Conservation (phyloP, 352 stramenopile genomes). For the Phytophthora kernoviae region DNA sequence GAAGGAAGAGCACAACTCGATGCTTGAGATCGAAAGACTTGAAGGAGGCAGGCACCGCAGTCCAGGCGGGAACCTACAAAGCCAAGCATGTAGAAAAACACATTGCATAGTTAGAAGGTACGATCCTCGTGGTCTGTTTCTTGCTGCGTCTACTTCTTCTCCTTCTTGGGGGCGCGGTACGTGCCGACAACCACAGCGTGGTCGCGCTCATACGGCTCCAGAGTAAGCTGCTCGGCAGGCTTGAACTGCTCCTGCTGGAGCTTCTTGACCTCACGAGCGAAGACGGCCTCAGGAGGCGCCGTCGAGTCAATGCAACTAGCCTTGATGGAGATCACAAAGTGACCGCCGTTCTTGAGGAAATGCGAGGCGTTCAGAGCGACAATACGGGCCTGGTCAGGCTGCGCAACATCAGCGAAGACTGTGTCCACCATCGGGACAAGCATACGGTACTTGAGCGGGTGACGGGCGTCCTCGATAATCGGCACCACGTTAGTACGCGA, state of each 20-base stretch:
- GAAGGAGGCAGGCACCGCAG: slow-evolving; percentile 27
- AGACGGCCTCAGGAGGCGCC: slow-evolving; percentile 97
- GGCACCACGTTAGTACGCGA: slow-evolving; percentile 99
- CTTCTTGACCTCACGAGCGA: slow-evolving; percentile 97
- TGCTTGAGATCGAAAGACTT: slow-evolving; percentile 13
- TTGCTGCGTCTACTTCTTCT: slow-evolving; percentile 73
- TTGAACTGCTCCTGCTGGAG: slow-evolving; percentile 99
- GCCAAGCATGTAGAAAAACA: slow-evolving; percentile 39
- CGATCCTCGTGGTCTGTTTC: slow-evolving; percentile 30
- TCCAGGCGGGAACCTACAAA: slow-evolving; percentile 43
- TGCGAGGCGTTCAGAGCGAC: slow-evolving; percentile 98
- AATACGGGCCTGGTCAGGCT: slow-evolving; percentile 99
- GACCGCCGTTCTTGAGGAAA: slow-evolving; percentile 99
- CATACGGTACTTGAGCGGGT: slow-evolving; percentile 99
- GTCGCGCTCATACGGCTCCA: slow-evolving; percentile 99
- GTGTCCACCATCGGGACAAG: slow-evolving; percentile 99
- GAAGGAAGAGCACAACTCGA: slow-evolving; percentile 31
- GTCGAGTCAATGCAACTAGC: slow-evolving; percentile 99
- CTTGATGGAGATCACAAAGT: slow-evolving; percentile 99
- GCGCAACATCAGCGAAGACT: slow-evolving; percentile 99
- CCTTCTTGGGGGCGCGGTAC: slow-evolving; percentile 96
- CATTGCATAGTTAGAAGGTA: slow-evolving; percentile 42
- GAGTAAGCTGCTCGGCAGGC: slow-evolving; percentile 98
- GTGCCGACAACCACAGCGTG: slow-evolving; percentile 98
- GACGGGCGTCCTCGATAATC: slow-evolving; percentile 99